Base-by-base conservation (phyloP, 768 basidiomycete species). In the Trichaptum fuscoviolaceum region DNA sequence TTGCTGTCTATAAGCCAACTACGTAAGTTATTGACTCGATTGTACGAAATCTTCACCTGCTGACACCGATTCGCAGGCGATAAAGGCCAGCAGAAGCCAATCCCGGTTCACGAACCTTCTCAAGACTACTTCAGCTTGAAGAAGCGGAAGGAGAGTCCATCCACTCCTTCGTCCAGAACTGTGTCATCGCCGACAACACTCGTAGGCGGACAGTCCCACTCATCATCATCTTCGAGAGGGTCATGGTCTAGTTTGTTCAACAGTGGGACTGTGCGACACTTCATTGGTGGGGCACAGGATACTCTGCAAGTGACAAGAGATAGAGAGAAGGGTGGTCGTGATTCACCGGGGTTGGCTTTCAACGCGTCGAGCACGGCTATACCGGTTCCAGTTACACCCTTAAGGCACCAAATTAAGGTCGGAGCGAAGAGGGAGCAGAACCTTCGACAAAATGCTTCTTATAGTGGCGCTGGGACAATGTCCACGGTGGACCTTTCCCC, bases 211-310 rank as follows among this genome's bases (percentile, higher is more conserved):
- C 74, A 78, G 4, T 73, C 82, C 0, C 70, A 84, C 57, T 77
- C 82, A 59, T 78, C 85, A 0, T 83, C 77, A 60, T 87, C 90
- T 2, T 92, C 92, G 1, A 82, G 87, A 58, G 90, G 87, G 9
- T 92, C 92, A 0, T 93, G 92, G 92, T 89, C 91, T 0, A 92
- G 87, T 71, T 72, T 93, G 12, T 90, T 92, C 73, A 88, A 86
- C 67, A 78, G 89, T 0, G 85, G 84, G 20, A 83, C 80, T 58
- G 79, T 92, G 76, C 82, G 88, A 27, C 88, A 91, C 65, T 85
- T 93, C 66, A 86, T 92, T 69, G 80, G 81, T 12, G 85, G 87
- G 35, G 79, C 86, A 30, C 84, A 85, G 35, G 87, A 85, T 69
- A 78, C 82, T 1, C 74, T 82, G 6, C 80, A 79, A 63, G 20